phyloP scores from a whole-genome alignment of 2,329 filamentous ascomycete species.

The Penicillium sp. region DNA sequence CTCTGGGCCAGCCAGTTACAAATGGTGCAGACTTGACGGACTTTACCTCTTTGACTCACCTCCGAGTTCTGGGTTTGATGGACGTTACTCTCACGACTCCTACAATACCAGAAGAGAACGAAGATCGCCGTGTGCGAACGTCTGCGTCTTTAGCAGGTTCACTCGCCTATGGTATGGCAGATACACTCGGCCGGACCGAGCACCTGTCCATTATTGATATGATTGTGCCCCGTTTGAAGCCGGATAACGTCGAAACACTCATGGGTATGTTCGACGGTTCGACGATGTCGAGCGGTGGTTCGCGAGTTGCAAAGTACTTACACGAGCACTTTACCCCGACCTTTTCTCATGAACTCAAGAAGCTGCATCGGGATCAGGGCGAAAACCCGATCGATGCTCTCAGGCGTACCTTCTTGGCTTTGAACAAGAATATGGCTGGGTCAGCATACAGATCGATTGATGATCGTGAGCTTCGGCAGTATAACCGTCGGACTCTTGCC shows the following conservation, averaged over 20 bases:
- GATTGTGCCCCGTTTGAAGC: slow-evolving; percentile 86
- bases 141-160: slow-evolving; percentile 89
- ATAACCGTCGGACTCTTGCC: slow-evolving; percentile 65
- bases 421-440: slow-evolving; percentile 92
- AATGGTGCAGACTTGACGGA: slow-evolving; percentile 74
- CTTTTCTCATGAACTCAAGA: slow-evolving; percentile 75
- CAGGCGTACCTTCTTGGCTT: slow-evolving; percentile 73
- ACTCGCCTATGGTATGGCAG: slow-evolving; percentile 94
- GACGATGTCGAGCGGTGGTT: slow-evolving; percentile 79
- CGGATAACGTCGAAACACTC: slow-evolving; percentile 81
- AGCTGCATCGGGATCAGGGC: slow-evolving; percentile 57
- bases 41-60: slow-evolving; percentile 76
- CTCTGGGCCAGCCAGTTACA: slow-evolving; percentile 45
- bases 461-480: slow-evolving; percentile 56
- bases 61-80: slow-evolving; percentile 90
- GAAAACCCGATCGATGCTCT: slow-evolving; percentile 81
- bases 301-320: slow-evolving; percentile 91
- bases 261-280: slow-evolving; percentile 96
- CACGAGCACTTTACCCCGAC: slow-evolving; percentile 91
- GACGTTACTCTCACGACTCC: slow-evolving; percentile 93
- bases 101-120: slow-evolving; percentile 88
- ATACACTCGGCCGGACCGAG: slow-evolving; percentile 86
- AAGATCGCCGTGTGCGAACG: slow-evolving; percentile 92
- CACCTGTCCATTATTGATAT: slow-evolving; percentile 94
- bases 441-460: slow-evolving; percentile 75